Evolutionary conservation across 345 rosid genomes (phyloP).

Genomic region (Citrus australasica): DNA sequence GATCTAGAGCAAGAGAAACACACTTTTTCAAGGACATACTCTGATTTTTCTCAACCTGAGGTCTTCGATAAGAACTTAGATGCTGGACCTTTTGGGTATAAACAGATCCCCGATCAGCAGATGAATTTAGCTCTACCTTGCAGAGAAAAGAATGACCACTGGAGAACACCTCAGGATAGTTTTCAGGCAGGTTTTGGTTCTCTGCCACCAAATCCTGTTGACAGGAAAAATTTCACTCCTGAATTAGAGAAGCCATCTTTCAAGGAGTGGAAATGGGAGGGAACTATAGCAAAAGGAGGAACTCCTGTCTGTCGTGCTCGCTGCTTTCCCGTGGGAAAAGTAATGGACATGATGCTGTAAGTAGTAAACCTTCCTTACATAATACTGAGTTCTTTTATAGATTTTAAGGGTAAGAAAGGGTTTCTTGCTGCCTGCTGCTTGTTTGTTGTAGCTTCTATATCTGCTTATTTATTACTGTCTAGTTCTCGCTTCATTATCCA

Average conservation of each 20-base stretch:
- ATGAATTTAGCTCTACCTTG: slow-evolving; percentile 26
- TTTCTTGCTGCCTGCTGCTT: neutral
- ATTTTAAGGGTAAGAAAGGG: neutral
- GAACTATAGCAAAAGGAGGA: slow-evolving; percentile 94
- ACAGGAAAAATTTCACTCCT: slow-evolving; percentile 54
- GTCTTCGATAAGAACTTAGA: slow-evolving; percentile 44
- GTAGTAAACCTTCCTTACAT: slow-evolving; percentile 21
- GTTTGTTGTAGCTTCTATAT: neutral
- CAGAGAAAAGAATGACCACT: slow-evolving; percentile 43
- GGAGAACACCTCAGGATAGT: slow-evolving; percentile 52
- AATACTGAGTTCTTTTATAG: neutral
- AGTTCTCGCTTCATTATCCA: neutral
- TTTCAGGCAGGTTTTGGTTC: slow-evolving; percentile 40
- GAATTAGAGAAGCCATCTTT: slow-evolving; percentile 52
- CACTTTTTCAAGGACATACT: slow-evolving; percentile 35
- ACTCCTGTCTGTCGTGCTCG: slow-evolving; percentile 87
- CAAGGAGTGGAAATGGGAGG: slow-evolving; percentile 98
- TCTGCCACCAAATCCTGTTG: slow-evolving; percentile 38
- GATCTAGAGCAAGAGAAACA: slow-evolving; percentile 55
- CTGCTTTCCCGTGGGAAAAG: slow-evolving; percentile 92
- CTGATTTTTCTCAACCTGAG: slow-evolving; percentile 55
- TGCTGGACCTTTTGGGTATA: slow-evolving; percentile 39
- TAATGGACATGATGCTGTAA: slow-evolving; percentile 78
- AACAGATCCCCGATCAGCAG: slow-evolving; percentile 39
- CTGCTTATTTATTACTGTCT: neutral